These are phyloP conservation scores for Xylaria acuta DNA, from an alignment of 495 filamentous ascomycete species.

Conservation along the genomic window DNA sequence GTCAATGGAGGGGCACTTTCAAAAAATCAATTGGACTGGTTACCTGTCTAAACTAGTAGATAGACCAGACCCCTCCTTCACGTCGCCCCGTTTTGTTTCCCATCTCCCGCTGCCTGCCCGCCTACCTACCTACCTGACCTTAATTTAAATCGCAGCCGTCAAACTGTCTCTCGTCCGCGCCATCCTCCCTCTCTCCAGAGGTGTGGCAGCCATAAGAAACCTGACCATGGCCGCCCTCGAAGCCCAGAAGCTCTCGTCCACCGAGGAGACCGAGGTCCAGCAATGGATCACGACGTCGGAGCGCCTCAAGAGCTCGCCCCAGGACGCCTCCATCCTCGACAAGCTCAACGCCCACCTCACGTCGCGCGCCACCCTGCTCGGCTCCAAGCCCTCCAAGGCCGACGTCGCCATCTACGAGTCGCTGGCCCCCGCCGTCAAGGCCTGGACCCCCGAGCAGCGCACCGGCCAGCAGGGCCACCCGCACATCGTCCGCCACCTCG, in stretches of 20 bases:
- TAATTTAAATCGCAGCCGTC: constrained; percentile 29
- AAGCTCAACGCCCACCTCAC: constrained; percentile 86
- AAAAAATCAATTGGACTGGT: constrained; percentile 6
- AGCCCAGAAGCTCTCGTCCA: constrained; percentile 68
- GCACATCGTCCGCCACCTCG: constrained; percentile 88
- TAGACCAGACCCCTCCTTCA: constrained; percentile 26
- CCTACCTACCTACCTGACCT: constrained; percentile 22
- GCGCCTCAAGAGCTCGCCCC: constrained; percentile 63
- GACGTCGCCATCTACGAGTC: constrained; percentile 86
- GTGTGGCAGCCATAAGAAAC: constrained; percentile 40
- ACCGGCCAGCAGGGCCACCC: constrained; percentile 90
- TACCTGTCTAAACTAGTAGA: too few species aligned
- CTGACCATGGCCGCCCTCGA: constrained; percentile 68
- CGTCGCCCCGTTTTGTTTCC: neutral
- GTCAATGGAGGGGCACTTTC: constrained; percentile 26
- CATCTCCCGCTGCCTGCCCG: neutral
- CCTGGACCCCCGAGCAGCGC: constrained; percentile 84
- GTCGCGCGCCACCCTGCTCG: constrained; percentile 86
- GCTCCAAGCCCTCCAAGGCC: constrained; percentile 87
- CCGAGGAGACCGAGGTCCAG: constrained; percentile 83
- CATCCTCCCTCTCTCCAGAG: constrained; percentile 54
- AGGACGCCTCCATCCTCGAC: constrained; percentile 69
- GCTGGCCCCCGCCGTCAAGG: constrained; percentile 76
- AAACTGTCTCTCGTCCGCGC: constrained; percentile 58
- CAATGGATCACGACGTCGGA: constrained; percentile 82